Base-by-base conservation (phyloP, 2,329 filamentous ascomycete genomes). In the Ilyonectria destructans region DNA sequence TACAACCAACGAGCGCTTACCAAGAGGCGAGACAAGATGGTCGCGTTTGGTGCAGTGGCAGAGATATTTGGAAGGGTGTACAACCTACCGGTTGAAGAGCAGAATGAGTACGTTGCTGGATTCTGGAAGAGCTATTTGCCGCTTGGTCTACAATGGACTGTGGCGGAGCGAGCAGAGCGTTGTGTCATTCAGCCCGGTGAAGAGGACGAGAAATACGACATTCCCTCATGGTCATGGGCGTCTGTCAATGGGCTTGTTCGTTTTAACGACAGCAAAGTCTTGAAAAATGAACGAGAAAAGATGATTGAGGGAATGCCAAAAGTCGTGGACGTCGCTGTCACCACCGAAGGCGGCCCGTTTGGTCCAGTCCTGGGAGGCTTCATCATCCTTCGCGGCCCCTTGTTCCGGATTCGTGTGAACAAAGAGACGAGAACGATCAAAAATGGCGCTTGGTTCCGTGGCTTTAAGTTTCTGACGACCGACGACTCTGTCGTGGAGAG, bases 221-320 rank as follows among this genome's bases (percentile, higher is more conserved):
- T 59, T 31, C 58, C 58, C 26, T 52, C 58, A 40, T 61, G 58
- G 58, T 61, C 58, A 17, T 61, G 58, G 58, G 58, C 48, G 6
- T 61, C 58, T 29, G 48, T 61, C 21, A 31, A 61, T 10, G 58
- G 58, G 13, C 46, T 59, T 3, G 46, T 59, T 37, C 57, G 57
- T 15, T 59, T 43, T 43, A 49, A 17, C 2, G 57, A 49, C 19
- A 17, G 57, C n/a, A 17, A 26, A 26, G 43, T 6, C 31, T n/a
- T 21, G 26, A 17, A 40, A 26, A 59, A 23, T 2, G 31, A 33
- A 9, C 40, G 9, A 5, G 13, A 15, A 9, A 13, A 59, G 17
- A 35, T 19, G 26, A 6, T 17, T 10, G 26, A 26, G 6, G 57
- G 57, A 9, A 23, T 59, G 43, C 40, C 57, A 4, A 49, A 35